Evolutionary conservation across 257 asterid genomes (phyloP).

Genomic region (Plectranthus barbatus): DNA sequence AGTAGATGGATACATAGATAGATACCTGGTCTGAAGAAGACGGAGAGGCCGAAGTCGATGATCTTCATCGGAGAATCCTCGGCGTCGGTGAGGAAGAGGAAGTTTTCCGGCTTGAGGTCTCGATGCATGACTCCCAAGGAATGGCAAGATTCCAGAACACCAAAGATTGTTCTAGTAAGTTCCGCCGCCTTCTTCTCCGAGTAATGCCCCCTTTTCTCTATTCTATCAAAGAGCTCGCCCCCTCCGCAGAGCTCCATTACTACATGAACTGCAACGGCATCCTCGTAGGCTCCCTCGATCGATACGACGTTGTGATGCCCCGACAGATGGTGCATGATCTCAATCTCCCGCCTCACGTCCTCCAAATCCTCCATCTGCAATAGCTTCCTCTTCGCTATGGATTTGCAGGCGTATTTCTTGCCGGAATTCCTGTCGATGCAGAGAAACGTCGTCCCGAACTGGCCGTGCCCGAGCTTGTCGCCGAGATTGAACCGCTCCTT

Average conservation of each 20-base stretch:
- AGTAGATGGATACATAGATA: background rate
- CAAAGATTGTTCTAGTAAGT: slow-evolving; percentile 65
- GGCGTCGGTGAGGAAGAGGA: slow-evolving; percentile 43
- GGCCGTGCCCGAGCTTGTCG: slow-evolving; percentile 64
- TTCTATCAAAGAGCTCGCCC: slow-evolving; percentile 83
- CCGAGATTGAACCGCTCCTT: slow-evolving; percentile 52
- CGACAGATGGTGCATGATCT: slow-evolving; percentile 72
- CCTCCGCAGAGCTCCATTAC: slow-evolving; percentile 81
- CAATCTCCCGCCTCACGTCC: slow-evolving; percentile 79
- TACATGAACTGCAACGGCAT: slow-evolving; percentile 67
- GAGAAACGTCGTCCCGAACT: slow-evolving; percentile 63
- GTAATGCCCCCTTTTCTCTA: slow-evolving; percentile 62
- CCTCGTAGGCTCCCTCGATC: slow-evolving; percentile 71
- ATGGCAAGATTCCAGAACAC: slow-evolving; percentile 65
- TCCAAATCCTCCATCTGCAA: slow-evolving; percentile 57
- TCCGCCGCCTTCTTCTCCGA: slow-evolving; percentile 77
- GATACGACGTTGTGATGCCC: slow-evolving; percentile 56
- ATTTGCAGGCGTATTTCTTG: slow-evolving; percentile 58
- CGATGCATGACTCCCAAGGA: slow-evolving; percentile 85
- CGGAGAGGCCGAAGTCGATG: slow-evolving; percentile 70
- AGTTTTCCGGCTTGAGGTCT: slow-evolving; percentile 83
- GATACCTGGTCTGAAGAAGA: slow-evolving; percentile 76
- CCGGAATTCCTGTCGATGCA: slow-evolving; percentile 50
- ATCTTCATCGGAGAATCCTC: slow-evolving; percentile 72
- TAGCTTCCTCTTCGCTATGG: slow-evolving; percentile 70